Percentiles rank a stretch among this genome's conserved stretches.
Conservation (phyloP, 805 yeast species). For the Ogataea polymorpha region DNA sequence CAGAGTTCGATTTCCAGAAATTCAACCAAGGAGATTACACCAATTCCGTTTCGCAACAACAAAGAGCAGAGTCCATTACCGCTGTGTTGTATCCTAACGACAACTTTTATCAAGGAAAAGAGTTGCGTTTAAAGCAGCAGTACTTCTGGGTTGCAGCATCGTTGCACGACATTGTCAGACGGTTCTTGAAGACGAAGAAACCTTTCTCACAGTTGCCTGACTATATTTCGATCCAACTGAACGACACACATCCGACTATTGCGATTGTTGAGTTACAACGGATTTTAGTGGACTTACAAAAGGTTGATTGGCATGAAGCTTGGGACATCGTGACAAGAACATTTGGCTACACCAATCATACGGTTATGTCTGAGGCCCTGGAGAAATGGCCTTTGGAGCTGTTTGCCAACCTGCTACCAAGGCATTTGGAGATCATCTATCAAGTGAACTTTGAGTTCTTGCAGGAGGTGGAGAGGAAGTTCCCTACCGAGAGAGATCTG, state of each 20-base stretch:
- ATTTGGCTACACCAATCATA: slow-evolving; percentile 91
- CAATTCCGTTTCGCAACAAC: slow-evolving; percentile 80
- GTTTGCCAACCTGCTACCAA: slow-evolving; percentile 74
- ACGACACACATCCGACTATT: slow-evolving; percentile 92
- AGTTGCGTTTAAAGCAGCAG: slow-evolving; percentile 88
- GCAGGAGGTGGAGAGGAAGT: slow-evolving; percentile 67
- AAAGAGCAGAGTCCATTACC: slow-evolving; percentile 86
- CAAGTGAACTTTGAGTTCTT: slow-evolving; percentile 79
- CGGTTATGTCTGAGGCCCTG: slow-evolving; percentile 91
- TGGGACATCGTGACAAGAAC: slow-evolving; percentile 80
- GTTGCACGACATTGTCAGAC: slow-evolving; percentile 82
- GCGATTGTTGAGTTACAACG: slow-evolving; percentile 89
- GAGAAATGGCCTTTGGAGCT: slow-evolving; percentile 94
- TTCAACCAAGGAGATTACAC: slow-evolving; percentile 90
- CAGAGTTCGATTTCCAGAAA: slow-evolving; percentile 86
- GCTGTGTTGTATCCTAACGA: slow-evolving; percentile 93
- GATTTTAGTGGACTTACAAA: slow-evolving; percentile 79
- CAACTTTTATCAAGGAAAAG: slow-evolving; percentile 88
- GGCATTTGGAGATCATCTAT: slow-evolving; percentile 88
- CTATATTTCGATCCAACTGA: slow-evolving; percentile 85
- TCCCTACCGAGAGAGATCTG: slow-evolving; percentile 71
- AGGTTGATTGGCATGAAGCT: slow-evolving; percentile 76
- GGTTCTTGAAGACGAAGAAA: slow-evolving; percentile 74
- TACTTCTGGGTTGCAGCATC: slow-evolving; percentile 97
- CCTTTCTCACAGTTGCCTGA: slow-evolving; percentile 84